Percentiles rank a stretch among this genome's conserved stretches.
phyloP scores from a whole-genome alignment of 2,329 filamentous ascomycete species.

The Dothideomycetes sp. region DNA sequence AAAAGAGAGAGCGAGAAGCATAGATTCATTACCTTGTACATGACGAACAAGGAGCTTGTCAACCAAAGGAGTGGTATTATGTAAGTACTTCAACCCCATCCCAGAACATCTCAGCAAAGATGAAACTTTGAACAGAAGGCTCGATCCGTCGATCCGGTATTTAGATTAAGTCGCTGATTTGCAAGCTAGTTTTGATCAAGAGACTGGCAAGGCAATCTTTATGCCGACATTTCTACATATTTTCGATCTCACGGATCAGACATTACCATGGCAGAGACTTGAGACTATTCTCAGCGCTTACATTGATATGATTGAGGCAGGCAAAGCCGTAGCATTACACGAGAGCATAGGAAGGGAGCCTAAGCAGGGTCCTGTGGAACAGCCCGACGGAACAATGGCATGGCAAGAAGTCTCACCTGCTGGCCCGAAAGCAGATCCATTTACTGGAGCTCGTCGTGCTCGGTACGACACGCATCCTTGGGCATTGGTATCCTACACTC shows the following conservation, averaged over 20 bases:
- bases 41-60: slow-evolving; percentile 22
- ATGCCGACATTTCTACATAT: slow-evolving; percentile 28
- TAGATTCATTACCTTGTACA: slow-evolving; percentile 24
- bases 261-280: slow-evolving; percentile 28
- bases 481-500: slow-evolving; percentile 26
- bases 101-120: too few species aligned
- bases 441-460: slow-evolving; percentile 15
- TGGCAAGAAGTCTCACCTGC: slow-evolving; percentile 19
- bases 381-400: slow-evolving; percentile 24
- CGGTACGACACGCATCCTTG: slow-evolving; percentile 23
- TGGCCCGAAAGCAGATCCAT: slow-evolving; percentile 12
- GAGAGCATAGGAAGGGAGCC: slow-evolving; percentile 16
- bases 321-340: slow-evolving; percentile 25
- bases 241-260: slow-evolving; percentile 22
- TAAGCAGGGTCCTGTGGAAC: slow-evolving; percentile 10
- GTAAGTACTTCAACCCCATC: slow-evolving; percentile 10
- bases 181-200: slow-evolving; percentile 21
- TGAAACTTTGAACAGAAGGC: too few species aligned
- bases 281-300: slow-evolving; percentile 26
- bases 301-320: slow-evolving; percentile 27
- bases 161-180: neutral
- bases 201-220: slow-evolving; percentile 22
- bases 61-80: slow-evolving; percentile 25
- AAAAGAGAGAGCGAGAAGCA: slow-evolving; percentile 21
- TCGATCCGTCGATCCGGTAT: too few species aligned